Base-by-base conservation (phyloP, 768 basidiomycete genomes). In the Clitopilus hobsonii region DNA sequence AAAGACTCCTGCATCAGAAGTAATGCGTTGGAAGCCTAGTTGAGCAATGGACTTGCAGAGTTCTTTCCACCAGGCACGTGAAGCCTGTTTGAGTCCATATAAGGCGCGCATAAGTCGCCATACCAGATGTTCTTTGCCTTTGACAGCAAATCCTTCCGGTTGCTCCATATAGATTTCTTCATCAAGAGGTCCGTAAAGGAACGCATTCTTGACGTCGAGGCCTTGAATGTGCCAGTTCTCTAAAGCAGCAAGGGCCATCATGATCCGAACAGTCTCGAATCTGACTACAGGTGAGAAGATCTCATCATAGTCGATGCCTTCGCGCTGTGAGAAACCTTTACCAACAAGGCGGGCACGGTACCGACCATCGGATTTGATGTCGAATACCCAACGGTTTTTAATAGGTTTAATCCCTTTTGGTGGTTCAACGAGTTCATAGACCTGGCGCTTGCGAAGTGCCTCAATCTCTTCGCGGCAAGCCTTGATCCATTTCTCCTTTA, bases 301-400 rank as follows among this genome's bases (percentile, higher is more conserved):
- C 16, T 54, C 45, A 7, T 47, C 29, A 18, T 48, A 54, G 48
- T 54, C 53, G 13, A 48, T 28, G 2, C 53, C 53, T 22, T 54
- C 41, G 5, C 16, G n/a, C 28, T 54, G 53, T 5, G 38, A 14
- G 52, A 62, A 64, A 16, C 57, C 61, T 38, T 61, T 61, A 28
- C 54, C 58, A 20, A 63, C 60, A 25, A 59, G 45, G 32, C 61
- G 3, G 30, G 59, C 61, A n/a, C 49, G 32, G 53, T 58, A 54
- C 14, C 52, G 38, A 28, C 58, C 58, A 56, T 63, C 61, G 24
- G 54, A 22, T 54, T 65, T 65, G 6, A 55, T 22, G 48, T 56
- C 51, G 49, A 60, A 63, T 2, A 65, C 62, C 61, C 62, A 65
- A 20, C 54, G 38, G 28, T 57, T 54, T 56, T 61, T 60, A 20